Base-by-base conservation (phyloP, 495 filamentous ascomycete species). In the Stereocaulon alpinum region DNA sequence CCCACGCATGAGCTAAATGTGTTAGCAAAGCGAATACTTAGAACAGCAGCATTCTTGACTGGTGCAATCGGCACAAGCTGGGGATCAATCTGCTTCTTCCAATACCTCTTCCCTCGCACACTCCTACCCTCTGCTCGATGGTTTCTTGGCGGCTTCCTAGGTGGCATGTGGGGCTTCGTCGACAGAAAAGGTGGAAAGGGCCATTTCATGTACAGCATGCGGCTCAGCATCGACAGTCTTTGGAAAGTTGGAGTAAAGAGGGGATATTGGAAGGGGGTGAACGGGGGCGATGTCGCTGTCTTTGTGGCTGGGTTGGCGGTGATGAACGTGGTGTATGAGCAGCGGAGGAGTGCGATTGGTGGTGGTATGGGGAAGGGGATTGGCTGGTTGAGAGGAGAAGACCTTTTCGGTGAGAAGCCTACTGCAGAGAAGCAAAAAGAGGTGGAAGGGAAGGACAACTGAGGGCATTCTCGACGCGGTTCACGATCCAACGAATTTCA, bases 191-290 rank as follows among this genome's bases (percentile, higher is more conserved):
- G 48, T 0, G 67, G 64, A 14, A 57, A 56, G 11, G 73, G 75
- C 17, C 75, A 80, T 49, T 86, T 85, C 42, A 61, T 95, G 62
- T 89, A 90, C 63, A 81, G 81, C 45, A 82, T 85, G 58, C 78
- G 91, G 22, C 68, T 83, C 10, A 88, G 86, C 42, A 73, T 95
- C 34, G 87, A 95, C 65, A 86, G 80, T 40, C 68, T 88, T 45
- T 97, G 89, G 89, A 95, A 95, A 76, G 86, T 95, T 0, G 88
- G 91, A 12, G 81, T 84, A 50, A 97, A 97, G 80, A 76, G 83
- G 40, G 80, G 87, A 4, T 84, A 85, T 76, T 94, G 92, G 87
- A 82, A 77, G 56, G 87, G 88, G 7, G 75, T 92, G 67, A 83
- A 77, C 58, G 83, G 86, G 32, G 91, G 91, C 6, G 92, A 96